Conservation (phyloP, 2,329 filamentous ascomycete species). For the Didymella lethalis region DNA sequence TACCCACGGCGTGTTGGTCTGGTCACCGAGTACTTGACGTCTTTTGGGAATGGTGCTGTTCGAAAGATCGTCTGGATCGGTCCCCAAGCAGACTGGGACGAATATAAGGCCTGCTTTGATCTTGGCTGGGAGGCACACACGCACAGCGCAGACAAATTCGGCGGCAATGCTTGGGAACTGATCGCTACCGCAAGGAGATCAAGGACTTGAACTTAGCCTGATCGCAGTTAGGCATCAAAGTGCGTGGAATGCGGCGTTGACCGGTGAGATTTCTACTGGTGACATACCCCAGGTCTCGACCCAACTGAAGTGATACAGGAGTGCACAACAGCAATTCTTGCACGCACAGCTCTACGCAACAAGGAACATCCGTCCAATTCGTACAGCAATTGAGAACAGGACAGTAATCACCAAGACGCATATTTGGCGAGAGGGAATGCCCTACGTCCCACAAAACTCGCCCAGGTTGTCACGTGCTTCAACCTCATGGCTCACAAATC, state of each 20-base stretch:
- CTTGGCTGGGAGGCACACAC: constrained; percentile 29
- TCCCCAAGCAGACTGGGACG: constrained; percentile 54
- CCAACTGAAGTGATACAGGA: not conserved
- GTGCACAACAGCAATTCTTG: not conserved
- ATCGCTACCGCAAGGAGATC: constrained; percentile 33
- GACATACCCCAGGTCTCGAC: not conserved
- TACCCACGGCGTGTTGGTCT: constrained; percentile 61
- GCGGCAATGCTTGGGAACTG: constrained; percentile 46
- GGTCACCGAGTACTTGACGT: constrained; percentile 55
- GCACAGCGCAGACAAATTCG: constrained; percentile 35
- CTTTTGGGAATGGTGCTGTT: constrained; percentile 40
- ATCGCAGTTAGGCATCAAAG: too few relatives aligned
- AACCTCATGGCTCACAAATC: not conserved
- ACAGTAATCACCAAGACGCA: not conserved
- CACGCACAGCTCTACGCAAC: not conserved
- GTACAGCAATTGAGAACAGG: not conserved
- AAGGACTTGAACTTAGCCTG: not conserved
- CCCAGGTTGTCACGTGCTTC: not conserved
- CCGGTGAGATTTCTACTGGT: not conserved
- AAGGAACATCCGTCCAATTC: not conserved
- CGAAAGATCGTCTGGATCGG: constrained; percentile 54
- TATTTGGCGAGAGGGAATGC: not conserved
- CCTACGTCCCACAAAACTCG: too few relatives aligned
- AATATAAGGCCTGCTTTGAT: constrained; percentile 41
- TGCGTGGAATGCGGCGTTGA: not conserved